A percentile compares a stretch with the other conserved stretches of the same genome.
Conservation (phyloP, 305 asterid species). For the Striga hermonthica region DNA sequence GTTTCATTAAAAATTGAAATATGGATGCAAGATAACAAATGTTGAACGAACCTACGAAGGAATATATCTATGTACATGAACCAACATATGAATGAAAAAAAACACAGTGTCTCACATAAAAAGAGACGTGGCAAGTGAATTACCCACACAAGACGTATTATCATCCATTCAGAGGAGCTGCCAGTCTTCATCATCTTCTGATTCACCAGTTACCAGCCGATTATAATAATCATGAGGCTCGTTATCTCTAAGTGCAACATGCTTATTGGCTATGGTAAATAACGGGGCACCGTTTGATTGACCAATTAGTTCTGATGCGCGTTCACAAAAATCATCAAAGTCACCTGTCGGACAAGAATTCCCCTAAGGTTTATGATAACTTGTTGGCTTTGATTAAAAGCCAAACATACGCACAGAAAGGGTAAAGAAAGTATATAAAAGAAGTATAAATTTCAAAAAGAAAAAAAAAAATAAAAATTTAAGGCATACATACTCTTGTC, state of each 20-base stretch:
- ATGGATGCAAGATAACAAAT: conserved; percentile 2
- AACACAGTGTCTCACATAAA: conserved; percentile 13
- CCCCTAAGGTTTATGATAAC: not conserved
- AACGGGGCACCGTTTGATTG: conserved; percentile 87
- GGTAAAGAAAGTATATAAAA: not conserved
- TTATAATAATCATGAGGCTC: conserved; percentile 38
- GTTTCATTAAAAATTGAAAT: not conserved
- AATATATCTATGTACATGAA: conserved; percentile 16
- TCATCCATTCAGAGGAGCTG: conserved; percentile 60
- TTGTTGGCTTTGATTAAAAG: not conserved
- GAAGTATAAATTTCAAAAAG: not conserved
- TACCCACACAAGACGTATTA: conserved; percentile 13
- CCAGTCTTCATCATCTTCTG: conserved; percentile 95
- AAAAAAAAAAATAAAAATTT: not conserved
- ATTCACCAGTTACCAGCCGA: conserved; percentile 30
- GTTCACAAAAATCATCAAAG: conserved; percentile 74
- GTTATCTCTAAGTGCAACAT: conserved; percentile 22
- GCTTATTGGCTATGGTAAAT: conserved; percentile 56
- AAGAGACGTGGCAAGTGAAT: not conserved
- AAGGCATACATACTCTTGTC: conserved; percentile 51
- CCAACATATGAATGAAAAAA: conserved; percentile 10
- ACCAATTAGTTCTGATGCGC: conserved; percentile 61
- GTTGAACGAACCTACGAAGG: conserved; percentile 16
- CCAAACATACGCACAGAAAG: too few relatives aligned
- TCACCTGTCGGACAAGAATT: conserved; percentile 50